Conservation (phyloP, 768 basidiomycete species). For the Tephrocybe sp. region DNA sequence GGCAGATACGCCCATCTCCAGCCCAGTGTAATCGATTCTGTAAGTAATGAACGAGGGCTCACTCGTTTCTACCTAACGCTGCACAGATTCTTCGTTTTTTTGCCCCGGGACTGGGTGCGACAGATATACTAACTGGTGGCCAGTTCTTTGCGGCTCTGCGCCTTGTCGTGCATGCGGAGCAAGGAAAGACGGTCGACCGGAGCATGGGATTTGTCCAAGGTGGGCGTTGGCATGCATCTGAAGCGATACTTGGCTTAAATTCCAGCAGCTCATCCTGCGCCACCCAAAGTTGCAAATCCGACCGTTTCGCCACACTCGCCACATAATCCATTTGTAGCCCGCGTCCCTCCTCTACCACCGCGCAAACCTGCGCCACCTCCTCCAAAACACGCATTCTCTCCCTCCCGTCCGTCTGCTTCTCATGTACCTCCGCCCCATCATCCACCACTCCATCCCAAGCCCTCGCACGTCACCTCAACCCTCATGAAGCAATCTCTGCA, state of each 20-base stretch:
- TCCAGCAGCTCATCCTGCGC: constrained; percentile 18
- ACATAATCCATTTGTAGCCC: constrained; percentile 40
- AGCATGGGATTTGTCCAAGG: constrained; percentile 76
- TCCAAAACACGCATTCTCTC: constrained; percentile 32
- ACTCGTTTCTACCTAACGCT: not conserved
- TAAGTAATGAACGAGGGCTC: constrained; percentile 21
- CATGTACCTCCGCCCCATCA: constrained; percentile 14
- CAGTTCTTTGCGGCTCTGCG: constrained; percentile 77
- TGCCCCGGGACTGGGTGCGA: constrained; percentile 47
- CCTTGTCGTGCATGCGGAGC: constrained; percentile 59
- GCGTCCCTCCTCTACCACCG: constrained; percentile 50
- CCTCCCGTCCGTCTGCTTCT: constrained; percentile 14
- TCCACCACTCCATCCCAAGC: constrained; percentile 34
- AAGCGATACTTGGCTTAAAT: not conserved
- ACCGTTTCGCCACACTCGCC: constrained; percentile 19
- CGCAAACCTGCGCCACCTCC: constrained; percentile 42
- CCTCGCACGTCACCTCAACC: constrained; percentile 53
- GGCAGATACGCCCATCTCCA: constrained; percentile 62
- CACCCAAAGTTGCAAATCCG: constrained; percentile 12
- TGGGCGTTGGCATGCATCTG: constrained; percentile 27
- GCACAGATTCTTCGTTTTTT: constrained; percentile 65
- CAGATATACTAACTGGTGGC: constrained; percentile 58
- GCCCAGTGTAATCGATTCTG: constrained; percentile 54
- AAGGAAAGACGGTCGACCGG: constrained; percentile 61
- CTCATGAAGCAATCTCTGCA: constrained; percentile 74